A percentile compares a stretch with the other conserved stretches of the same genome.
phyloP scores from a whole-genome alignment of 164 flowering plant species.

The Magnolia kwangsiensis region DNA sequence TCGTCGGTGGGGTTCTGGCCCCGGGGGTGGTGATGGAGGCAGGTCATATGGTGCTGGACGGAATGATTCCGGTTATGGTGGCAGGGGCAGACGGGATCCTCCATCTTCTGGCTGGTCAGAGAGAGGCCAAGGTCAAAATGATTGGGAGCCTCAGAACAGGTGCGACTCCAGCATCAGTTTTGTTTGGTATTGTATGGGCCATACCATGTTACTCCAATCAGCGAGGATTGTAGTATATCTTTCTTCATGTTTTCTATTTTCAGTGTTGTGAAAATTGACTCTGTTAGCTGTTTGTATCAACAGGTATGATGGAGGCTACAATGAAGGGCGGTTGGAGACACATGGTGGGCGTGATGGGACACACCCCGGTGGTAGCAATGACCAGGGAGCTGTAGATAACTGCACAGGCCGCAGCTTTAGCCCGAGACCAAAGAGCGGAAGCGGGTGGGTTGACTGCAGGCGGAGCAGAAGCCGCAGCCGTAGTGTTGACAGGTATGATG shows the following conservation, averaged over 20 bases:
- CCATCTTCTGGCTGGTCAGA: constrained; percentile 36
- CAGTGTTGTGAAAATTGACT: not conserved
- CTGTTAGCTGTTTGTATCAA: not conserved
- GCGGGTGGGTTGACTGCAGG: constrained; percentile 11
- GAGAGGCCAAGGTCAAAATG: constrained; percentile 22
- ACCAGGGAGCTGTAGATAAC: constrained; percentile 15
- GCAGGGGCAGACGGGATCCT: constrained; percentile 38
- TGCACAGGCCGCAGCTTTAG: constrained; percentile 12
- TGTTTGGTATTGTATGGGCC: not conserved
- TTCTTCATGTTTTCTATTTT: too few relatives aligned
- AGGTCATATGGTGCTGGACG: constrained; percentile 32
- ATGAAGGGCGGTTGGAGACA: constrained; percentile 15
- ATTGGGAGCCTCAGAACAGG: constrained; percentile 46
- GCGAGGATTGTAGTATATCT: not conserved
- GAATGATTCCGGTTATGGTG: constrained; percentile 36
- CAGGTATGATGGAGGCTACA: constrained; percentile 30
- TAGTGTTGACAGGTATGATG: constrained; percentile 21
- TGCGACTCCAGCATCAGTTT: constrained; percentile 5
- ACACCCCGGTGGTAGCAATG: not conserved
- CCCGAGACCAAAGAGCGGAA: constrained; percentile 14
- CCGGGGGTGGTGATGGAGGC: constrained; percentile 47
- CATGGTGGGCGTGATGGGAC: constrained; percentile 13
- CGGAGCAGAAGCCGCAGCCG: constrained; percentile 35
- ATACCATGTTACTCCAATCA: not conserved
- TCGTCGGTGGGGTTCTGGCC: constrained; percentile 47